phyloP scores from a whole-genome alignment of 805 yeast genomes.

The Wickerhamomyces chambardii region DNA sequence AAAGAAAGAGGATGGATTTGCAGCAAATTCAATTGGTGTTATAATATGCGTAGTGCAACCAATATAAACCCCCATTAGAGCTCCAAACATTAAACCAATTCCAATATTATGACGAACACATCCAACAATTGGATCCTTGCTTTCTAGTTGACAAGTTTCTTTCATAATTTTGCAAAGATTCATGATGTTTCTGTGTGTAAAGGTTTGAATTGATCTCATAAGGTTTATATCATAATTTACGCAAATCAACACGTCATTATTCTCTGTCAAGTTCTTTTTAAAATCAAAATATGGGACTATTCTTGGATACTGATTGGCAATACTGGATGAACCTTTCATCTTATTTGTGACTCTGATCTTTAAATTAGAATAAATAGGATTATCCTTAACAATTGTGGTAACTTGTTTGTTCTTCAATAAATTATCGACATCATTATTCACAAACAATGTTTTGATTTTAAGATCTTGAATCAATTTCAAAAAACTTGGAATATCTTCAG shows the following conservation, averaged over 20 bases:
- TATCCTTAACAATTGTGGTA: constrained; percentile 45
- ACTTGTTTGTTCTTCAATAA: constrained; percentile 61
- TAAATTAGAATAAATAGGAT: constrained; percentile 29
- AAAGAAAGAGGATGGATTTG: constrained; percentile 65
- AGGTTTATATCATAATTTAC: constrained; percentile 67
- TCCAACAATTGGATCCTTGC: constrained; percentile 68
- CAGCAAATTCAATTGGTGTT: constrained; percentile 69
- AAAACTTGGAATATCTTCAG: constrained; percentile 67
- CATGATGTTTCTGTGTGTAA: constrained; percentile 53
- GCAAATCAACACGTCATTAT: constrained; percentile 53
- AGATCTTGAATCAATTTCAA: constrained; percentile 60
- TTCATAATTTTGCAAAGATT: constrained; percentile 83
- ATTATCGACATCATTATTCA: constrained; percentile 68
- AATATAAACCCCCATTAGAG: constrained; percentile 71
- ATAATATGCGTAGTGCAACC: constrained; percentile 83
- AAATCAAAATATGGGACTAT: constrained; percentile 21
- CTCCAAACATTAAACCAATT: constrained; percentile 83
- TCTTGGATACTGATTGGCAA: constrained; percentile 6
- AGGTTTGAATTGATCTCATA: constrained; percentile 41
- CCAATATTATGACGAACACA: constrained; percentile 82
- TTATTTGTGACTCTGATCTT: constrained; percentile 62
- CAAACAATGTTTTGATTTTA: constrained; percentile 62
- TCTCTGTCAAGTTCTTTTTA: constrained; percentile 21
- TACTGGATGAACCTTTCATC: constrained; percentile 24
- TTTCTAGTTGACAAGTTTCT: constrained; percentile 81